Percentiles rank a stretch among this genome's conserved stretches.
phyloP scores from a whole-genome alignment of 129 eudicot genomes.

The Kitagawia praeruptora region DNA sequence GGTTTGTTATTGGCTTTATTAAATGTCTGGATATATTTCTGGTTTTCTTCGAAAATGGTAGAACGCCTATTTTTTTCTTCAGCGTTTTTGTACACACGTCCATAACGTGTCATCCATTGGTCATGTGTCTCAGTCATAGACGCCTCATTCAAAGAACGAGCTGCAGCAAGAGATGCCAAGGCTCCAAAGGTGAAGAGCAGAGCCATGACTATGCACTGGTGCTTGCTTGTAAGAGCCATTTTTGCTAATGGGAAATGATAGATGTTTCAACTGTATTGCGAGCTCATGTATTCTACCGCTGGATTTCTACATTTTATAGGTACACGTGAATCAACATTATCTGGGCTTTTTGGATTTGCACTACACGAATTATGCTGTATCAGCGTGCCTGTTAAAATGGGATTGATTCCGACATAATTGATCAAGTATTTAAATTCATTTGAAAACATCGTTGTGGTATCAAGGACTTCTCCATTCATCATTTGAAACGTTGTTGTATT shows the following conservation, averaged over 20 bases:
- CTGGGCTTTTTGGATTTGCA: background rate
- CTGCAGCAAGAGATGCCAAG: background rate
- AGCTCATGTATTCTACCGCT: too few species aligned
- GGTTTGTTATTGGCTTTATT: background rate
- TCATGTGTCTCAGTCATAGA: background rate
- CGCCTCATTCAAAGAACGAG: background rate
- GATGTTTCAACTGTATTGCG: too few species aligned
- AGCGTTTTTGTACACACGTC: background rate
- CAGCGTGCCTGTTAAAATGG: background rate
- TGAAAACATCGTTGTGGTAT: too few species aligned
- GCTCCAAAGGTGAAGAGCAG: background rate
- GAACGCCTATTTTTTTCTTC: background rate
- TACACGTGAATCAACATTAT: background rate
- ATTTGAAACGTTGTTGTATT: too few species aligned
- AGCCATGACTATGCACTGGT: background rate
- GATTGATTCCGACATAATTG: background rate
- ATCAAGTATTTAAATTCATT: background rate
- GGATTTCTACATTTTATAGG: background rate
- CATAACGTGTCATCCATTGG: conserved; percentile 6
- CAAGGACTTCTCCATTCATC: too few species aligned
- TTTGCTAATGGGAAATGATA: too few species aligned
- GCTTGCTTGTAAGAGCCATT: background rate
- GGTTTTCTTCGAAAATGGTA: background rate
- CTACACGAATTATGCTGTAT: background rate
- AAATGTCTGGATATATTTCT: background rate